Evolutionary conservation across 73 alveolate species (phyloP).

Genomic region (Tetrahymena thermophila): DNA sequence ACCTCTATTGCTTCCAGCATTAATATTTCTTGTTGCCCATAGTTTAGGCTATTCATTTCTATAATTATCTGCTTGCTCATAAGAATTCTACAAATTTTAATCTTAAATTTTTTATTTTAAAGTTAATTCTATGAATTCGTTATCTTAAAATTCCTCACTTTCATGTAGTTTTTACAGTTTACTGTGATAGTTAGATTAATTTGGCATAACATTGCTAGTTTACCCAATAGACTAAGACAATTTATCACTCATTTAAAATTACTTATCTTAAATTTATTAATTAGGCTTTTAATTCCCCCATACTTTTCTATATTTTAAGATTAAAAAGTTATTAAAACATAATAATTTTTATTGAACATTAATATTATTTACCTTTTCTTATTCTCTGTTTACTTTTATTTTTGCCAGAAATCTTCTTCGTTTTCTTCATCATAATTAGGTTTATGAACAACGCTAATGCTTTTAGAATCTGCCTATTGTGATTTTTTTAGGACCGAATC

Average conservation of each 20-base stretch:
- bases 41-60: not conserved
- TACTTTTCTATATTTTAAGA: not conserved
- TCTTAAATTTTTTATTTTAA: not conserved
- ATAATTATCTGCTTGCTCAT: not conserved
- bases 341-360: not conserved
- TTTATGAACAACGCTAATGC: not conserved
- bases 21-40: not conserved
- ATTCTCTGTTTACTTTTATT: not conserved
- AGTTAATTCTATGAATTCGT: not conserved
- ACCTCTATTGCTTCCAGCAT: not conserved
- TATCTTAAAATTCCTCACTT: not conserved
- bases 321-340: not conserved
- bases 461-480: not conserved
- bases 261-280: not conserved
- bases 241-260: not conserved
- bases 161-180: not conserved
- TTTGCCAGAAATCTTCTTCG: not conserved
- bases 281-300: not conserved
- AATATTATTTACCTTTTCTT: not conserved
- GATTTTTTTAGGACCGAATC: not conserved
- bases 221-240: not conserved
- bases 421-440: not conserved
- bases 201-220: not conserved
- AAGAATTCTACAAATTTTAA: not conserved
- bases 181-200: not conserved